These are phyloP conservation scores for Encephalitozoon hellem DNA, from an alignment of 371 early-diverging fungal species.

Conservation along the genomic window DNA sequence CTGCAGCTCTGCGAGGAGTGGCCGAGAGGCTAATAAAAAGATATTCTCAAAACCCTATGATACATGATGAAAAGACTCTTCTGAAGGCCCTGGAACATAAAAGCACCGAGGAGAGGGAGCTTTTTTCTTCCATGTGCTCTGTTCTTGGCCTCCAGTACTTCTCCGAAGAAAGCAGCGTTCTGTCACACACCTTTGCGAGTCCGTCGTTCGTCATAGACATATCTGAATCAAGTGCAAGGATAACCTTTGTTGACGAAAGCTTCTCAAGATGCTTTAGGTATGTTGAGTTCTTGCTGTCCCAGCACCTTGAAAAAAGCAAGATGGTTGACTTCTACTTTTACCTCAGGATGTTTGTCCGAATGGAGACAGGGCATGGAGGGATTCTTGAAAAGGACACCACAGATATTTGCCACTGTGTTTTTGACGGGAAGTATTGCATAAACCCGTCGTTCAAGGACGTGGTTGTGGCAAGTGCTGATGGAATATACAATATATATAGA, in stretches of 20 bases:
- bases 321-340: background rate
- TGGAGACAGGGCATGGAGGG: background rate
- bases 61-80: background rate
- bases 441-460: background rate
- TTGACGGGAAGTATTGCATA: background rate
- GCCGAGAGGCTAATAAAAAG: background rate
- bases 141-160: conserved; percentile 1
- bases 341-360: background rate
- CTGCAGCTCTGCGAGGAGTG: background rate
- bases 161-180: background rate
- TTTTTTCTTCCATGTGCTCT: background rate
- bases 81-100: background rate
- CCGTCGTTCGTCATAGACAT: conserved; percentile 3
- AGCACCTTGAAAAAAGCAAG: background rate
- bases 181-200: background rate
- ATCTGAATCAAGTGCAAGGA: background rate
- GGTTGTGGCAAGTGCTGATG: background rate
- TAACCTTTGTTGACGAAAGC: background rate
- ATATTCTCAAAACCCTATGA: background rate
- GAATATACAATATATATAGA: background rate
- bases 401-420: background rate
- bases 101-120: background rate
- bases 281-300: background rate
- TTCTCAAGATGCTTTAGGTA: background rate
- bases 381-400: background rate